Evolutionary conservation across 306 rosid genomes (phyloP), one percentile per base, ranked within the genome.

Genomic region (Castanea sativa): DNA sequence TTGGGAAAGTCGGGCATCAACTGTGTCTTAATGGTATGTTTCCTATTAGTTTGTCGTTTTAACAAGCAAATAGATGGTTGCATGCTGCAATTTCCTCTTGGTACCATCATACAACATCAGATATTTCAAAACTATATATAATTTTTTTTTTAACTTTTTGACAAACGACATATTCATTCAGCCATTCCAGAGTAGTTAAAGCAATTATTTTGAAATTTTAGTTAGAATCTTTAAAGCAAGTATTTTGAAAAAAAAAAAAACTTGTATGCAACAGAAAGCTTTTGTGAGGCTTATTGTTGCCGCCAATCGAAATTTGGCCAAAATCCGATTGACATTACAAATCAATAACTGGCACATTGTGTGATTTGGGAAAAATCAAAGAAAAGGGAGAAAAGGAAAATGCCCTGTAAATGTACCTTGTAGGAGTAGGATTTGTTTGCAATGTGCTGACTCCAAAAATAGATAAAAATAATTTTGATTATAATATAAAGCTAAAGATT

Each of bases 1-100:
- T 73, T 93, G 93, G 98, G 98, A 82, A 91, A 89, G 93, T 87
- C 94, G 0, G 93, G 91, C 78, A 87, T 91, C 84, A 85, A 77
- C 73, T 76, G 80, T 59, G 85, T 93, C 68, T 79, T 93, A 75
- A 76, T 89, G 90, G 98, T 93, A 86, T 55, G 85, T 56, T 80
- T 74, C 49, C 70, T 45, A 18, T 51, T 29, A 41, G 25, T 35
- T 71, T 27, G 41, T 23, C 7, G 13, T 25, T 60, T 27, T 11
- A n/a, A 61, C 49, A 41, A 7, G 2, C 49, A 41, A 41, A 41
- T 9, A 0, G 49, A 41, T 41, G 49, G 49, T 41, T 41, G 49
- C 49, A 9, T 41, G 49, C 49, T 41, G 49, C 49, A 41, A 41
- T 41, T 41, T 41, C 49, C 49, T 41, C 49, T 41, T 41, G 11